A percentile compares a stretch with the other conserved stretches of the same genome.
Evolutionary conservation across 306 rosid species (phyloP).

Genomic region (Quercus bicolor): DNA sequence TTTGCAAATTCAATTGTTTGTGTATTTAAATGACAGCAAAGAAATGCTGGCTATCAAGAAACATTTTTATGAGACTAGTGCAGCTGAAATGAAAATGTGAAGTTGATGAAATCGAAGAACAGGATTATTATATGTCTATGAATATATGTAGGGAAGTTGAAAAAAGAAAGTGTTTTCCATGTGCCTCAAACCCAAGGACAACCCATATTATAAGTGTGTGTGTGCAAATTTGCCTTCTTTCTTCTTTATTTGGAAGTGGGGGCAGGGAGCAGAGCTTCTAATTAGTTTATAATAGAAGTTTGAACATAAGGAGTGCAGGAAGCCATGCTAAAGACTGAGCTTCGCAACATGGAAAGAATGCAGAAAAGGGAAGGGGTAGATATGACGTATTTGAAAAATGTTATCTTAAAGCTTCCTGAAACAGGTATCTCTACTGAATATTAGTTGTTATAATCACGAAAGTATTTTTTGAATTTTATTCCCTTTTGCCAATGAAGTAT

Average conservation of each 20-base stretch:
- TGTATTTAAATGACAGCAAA: neutral
- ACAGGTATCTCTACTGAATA: conserved; percentile 47
- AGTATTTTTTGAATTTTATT: neutral
- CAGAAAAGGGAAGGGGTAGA: conserved; percentile 95
- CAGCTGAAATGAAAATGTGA: neutral
- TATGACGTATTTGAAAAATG: conserved; percentile 88
- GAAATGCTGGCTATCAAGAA: neutral
- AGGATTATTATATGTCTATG: conserved; percentile 6
- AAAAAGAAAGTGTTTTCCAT: neutral
- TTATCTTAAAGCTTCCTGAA: conserved; percentile 92
- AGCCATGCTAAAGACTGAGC: conserved; percentile 74
- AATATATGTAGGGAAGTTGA: neutral
- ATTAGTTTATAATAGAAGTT: neutral
- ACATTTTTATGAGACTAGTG: neutral
- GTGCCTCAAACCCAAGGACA: too few relatives aligned
- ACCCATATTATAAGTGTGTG: neutral
- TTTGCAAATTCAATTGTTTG: conserved; percentile 10
- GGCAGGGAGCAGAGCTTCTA: too few relatives aligned
- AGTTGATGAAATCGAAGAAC: neutral
- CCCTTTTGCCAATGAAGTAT: conserved; percentile 1
- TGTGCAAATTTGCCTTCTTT: too few relatives aligned
- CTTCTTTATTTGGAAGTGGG: neutral
- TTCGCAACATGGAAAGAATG: conserved; percentile 71
- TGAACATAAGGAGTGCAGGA: conserved; percentile 44
- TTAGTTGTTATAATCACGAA: neutral